Conservation (phyloP, 1,284 basidiomycete genomes). For the Grifola frondosa region DNA sequence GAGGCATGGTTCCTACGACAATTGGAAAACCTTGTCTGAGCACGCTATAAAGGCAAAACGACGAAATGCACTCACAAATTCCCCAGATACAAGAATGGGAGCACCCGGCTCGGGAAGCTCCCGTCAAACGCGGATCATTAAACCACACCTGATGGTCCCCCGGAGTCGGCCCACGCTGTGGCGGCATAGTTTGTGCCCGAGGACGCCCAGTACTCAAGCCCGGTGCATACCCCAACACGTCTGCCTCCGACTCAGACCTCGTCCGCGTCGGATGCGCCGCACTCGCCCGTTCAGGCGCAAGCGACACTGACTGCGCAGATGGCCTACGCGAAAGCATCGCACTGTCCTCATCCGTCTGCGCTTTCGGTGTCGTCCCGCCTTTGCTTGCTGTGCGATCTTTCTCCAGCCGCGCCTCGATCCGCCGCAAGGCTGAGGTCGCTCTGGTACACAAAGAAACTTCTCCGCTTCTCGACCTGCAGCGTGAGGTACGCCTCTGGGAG, state of each 20-base stretch:
- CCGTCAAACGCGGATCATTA: slow-evolving; percentile 90
- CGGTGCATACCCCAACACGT: slow-evolving; percentile 6
- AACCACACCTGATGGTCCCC: slow-evolving; percentile 87
- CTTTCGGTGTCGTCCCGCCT: not conserved
- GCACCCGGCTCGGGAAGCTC: slow-evolving; percentile 90
- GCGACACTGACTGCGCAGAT: slow-evolving; percentile 51
- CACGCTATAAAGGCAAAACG: slow-evolving; percentile 4
- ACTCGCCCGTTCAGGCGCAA: slow-evolving; percentile 27
- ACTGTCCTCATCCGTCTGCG: no score
- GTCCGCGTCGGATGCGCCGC: slow-evolving; percentile 17
- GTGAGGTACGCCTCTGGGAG: slow-evolving; percentile 91
- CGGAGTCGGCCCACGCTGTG: slow-evolving; percentile 63
- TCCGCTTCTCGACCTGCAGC: slow-evolving; percentile 68
- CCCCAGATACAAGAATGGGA: slow-evolving; percentile 94
- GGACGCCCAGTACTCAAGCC: slow-evolving; percentile 41
- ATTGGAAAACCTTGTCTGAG: slow-evolving; percentile 10
- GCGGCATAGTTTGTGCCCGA: slow-evolving; percentile 67
- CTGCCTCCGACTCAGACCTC: slow-evolving; percentile 20
- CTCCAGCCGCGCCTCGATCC: slow-evolving; percentile 66
- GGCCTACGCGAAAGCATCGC: no score
- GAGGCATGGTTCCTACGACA: slow-evolving; percentile 81
- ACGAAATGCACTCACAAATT: slow-evolving; percentile 69
- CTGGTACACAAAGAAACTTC: slow-evolving; percentile 91
- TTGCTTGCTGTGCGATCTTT: slow-evolving; percentile 36
- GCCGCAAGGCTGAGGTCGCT: slow-evolving; percentile 76